Percentiles rank a stretch among this genome's conserved stretches.
These are phyloP conservation scores for Chaetothyriales sp. DNA, from an alignment of 2,329 filamentous ascomycete species.

Conservation along the genomic window DNA sequence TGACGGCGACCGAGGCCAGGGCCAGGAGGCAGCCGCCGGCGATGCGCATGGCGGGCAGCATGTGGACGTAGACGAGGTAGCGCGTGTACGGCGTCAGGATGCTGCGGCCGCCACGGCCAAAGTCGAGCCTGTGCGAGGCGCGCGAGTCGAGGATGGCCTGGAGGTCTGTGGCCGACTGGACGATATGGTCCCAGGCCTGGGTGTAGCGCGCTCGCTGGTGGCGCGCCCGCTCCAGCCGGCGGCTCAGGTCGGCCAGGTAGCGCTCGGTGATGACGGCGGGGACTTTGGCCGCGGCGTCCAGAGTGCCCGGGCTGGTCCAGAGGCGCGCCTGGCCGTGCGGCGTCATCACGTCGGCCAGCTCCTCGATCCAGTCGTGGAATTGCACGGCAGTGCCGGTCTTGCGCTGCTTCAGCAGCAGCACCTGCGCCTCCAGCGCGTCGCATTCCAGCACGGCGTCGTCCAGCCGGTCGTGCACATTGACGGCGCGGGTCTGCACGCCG, in stretches of 20 bases:
- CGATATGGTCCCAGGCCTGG: conserved; percentile 70
- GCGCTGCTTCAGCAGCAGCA: conserved; percentile 62
- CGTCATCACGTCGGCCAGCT: conserved; percentile 65
- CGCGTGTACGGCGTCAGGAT: conserved; percentile 69
- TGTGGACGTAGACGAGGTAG: conserved; percentile 60
- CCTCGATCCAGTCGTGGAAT: conserved; percentile 91
- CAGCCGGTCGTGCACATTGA: conserved; percentile 72
- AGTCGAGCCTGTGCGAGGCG: conserved; percentile 66
- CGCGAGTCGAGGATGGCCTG: conserved; percentile 76
- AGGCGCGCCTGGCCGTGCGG: conserved; percentile 50
- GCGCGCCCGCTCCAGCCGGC: conserved; percentile 65
- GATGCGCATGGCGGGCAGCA: conserved; percentile 57
- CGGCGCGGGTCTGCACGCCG: conserved; percentile 64
- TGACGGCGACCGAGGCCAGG: conserved; percentile 63
- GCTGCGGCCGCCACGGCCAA: conserved; percentile 46
- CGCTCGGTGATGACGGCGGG: conserved; percentile 83
- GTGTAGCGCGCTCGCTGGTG: conserved; percentile 73
- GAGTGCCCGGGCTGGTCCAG: conserved; percentile 25
- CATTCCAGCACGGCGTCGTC: conserved; percentile 69
- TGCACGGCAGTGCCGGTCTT: conserved; percentile 64
- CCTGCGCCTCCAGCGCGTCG: conserved; percentile 68
- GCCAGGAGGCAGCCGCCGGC: conserved; percentile 54
- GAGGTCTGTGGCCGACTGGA: conserved; percentile 58
- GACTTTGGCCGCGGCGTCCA: conserved; percentile 35
- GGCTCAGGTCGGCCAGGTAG: conserved; percentile 79